Base-by-base conservation (phyloP, 495 filamentous ascomycete species). In the Podospora appendiculata region DNA sequence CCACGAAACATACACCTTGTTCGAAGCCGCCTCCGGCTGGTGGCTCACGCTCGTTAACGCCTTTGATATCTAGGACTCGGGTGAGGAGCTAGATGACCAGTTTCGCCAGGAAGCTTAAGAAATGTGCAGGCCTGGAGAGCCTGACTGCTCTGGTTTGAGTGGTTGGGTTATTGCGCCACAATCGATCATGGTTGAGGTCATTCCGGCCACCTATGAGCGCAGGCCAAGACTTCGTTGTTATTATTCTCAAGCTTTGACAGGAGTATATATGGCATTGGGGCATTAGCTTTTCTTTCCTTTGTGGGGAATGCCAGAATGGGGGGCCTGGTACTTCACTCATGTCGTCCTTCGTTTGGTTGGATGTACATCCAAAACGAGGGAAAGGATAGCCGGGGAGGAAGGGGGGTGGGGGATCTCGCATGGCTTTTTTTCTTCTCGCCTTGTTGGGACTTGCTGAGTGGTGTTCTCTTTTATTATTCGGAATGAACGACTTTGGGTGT, bases 211-310 rank as follows among this genome's bases (percentile, higher is more conserved):
- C 36, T 17, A 48, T 11, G 36, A 38, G 13, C 13, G 36, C 38
- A 34, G 49, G 16, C 16, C 14, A 16, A 45, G 32, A 50, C 50
- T 55, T 55, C 43, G 36, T 55, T 51, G 53, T 55, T 50, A 46
- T 51, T 51, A 51, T 55, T 55, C 42, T 47, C 43, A 16, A 17
- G 49, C 33, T 44, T 51, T 44, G 6, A 18, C 25, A 8, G 47
- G 47, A 56, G 38, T 56, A 52, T 49, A 51, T 51, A 56, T 35
- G 50, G 48, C 48, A 52, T 55, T 33, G 41, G 45, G 40, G 45
- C 48, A 32, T 35, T 25, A 5, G 25, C 25, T 25, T 25, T 2
- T 25, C 25, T 25, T 25, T 25, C 25, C 25, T 25, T 25, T 25
- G 25, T 25, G 25, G 25, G 25, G 5, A 25, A 25, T 25, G 25